These are phyloP conservation scores for Oryza rufipogon DNA, from an alignment of 176 grass and related monocot species.

Conservation along the genomic window DNA sequence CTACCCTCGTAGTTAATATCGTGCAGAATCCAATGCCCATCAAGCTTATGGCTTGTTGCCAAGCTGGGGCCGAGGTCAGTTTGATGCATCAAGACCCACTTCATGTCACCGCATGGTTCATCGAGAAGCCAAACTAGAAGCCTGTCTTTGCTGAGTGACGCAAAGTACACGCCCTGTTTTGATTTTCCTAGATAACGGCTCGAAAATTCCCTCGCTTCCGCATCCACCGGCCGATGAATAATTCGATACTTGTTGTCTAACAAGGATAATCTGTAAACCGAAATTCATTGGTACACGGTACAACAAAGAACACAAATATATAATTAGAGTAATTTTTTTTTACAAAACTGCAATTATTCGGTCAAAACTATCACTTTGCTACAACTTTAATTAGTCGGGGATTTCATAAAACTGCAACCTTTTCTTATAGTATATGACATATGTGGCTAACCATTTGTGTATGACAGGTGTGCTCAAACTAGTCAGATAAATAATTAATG, in stretches of 20 bases:
- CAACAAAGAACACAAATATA: background rate
- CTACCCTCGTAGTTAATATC: background rate
- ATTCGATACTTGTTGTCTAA: background rate
- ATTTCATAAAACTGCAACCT: no score
- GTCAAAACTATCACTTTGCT: no score
- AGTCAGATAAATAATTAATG: no score
- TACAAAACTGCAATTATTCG: no score
- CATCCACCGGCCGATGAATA: background rate
- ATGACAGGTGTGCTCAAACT: no score
- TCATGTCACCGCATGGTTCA: background rate
- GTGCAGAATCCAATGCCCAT: background rate
- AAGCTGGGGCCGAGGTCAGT: background rate
- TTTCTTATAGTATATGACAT: no score
- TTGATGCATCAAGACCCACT: constrained; percentile 11
- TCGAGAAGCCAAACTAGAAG: constrained; percentile 4
- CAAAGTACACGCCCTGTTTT: background rate
- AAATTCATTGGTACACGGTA: background rate
- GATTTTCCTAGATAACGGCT: background rate
- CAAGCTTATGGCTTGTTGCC: background rate
- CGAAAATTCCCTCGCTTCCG: background rate
- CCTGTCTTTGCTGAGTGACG: background rate
- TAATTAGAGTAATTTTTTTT: no score
- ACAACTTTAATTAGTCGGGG: no score
- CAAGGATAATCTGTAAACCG: background rate
- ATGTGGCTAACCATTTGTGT: no score